phyloP scores from a whole-genome alignment of 106 monocot genomes.

The Triglochin maritima region DNA sequence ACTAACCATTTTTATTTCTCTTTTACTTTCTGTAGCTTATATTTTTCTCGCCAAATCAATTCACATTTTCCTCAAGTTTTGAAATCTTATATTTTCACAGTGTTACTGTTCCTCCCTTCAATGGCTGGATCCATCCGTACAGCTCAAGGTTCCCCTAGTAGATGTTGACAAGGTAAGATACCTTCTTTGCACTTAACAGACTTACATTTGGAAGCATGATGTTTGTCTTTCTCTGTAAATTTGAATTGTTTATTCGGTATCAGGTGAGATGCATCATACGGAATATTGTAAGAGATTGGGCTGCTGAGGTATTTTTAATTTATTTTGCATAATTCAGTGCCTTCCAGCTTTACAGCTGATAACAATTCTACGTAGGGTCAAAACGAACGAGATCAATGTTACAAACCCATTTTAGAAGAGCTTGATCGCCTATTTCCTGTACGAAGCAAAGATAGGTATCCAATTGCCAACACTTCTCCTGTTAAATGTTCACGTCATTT shows the following conservation, averaged over 20 bases:
- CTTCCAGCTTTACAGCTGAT: not conserved
- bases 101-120: slow-evolving; percentile 15
- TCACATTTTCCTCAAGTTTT: slow-evolving; percentile 1
- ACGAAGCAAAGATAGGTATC: slow-evolving; percentile 48
- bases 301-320: slow-evolving; percentile 54
- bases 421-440: slow-evolving; percentile 64
- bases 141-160: slow-evolving; percentile 69
- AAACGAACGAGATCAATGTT: slow-evolving; percentile 93
- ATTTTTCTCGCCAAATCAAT: not conserved
- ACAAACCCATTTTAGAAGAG: slow-evolving; percentile 90
- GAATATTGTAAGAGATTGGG: slow-evolving; percentile 97
- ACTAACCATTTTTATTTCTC: not conserved
- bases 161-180: slow-evolving; percentile 95
- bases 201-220: not conserved
- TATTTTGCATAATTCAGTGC: not conserved
- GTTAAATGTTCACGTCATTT: not conserved
- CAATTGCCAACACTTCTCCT: not conserved
- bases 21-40: not conserved
- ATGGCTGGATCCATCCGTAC: slow-evolving; percentile 48
- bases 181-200: not conserved
- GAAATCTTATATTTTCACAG: slow-evolving; percentile 17
- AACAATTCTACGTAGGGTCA: slow-evolving; percentile 41
- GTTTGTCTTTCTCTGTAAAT: too few species aligned
- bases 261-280: slow-evolving; percentile 96
- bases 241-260: not conserved